Base-by-base conservation (phyloP, 305 asterid species). In the Salvia sclarea region DNA sequence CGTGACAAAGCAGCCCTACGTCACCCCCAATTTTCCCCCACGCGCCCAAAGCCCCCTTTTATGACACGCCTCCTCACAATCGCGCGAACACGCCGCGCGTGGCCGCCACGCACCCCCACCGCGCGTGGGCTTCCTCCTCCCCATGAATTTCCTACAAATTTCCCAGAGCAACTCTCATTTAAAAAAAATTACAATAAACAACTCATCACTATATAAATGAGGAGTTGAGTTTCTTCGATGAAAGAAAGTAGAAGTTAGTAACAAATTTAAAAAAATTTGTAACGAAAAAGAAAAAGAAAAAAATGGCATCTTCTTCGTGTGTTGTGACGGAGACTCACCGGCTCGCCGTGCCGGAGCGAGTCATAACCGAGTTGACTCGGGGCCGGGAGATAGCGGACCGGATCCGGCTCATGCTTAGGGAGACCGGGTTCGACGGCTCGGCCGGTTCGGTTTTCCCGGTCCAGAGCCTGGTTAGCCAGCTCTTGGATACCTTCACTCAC, bases 351-450 rank as follows among this genome's bases (percentile, higher is more conserved):
- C 69, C 68, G 74, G 75, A 73, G 6, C 77, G 64, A 70, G 81
- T 80, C 17, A 71, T 85, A 56, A 75, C 60, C 31, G 84, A 77
- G 73, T 45, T 85, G 71, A 75, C 59, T 21, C 86, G 84, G 5
- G 94, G 94, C 17, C 82, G 89, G 20, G 73, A 79, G 17, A 54
- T 73, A 1, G 79, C 88, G 1, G 77, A 71, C 58, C 72, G 62
- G 61, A 84, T 87, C 55, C 76, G 80, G 7, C 70, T 13, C 60
- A 60, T 78, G 44, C 69, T 86, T 12, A 64, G 68, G 2, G 68
- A 45, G 35, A 5, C 71, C 17, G 77, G 38, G 0, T 45, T 16
- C 18, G 75, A 41, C 10, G 30, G 6, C 30, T 14, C 25, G 7
- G 16, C 57, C 43, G 43, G 5, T 12, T n/a, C 53, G 8, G 55